Conservation (phyloP, 2,329 filamentous ascomycete species). For the Trichoderma harzianum region DNA sequence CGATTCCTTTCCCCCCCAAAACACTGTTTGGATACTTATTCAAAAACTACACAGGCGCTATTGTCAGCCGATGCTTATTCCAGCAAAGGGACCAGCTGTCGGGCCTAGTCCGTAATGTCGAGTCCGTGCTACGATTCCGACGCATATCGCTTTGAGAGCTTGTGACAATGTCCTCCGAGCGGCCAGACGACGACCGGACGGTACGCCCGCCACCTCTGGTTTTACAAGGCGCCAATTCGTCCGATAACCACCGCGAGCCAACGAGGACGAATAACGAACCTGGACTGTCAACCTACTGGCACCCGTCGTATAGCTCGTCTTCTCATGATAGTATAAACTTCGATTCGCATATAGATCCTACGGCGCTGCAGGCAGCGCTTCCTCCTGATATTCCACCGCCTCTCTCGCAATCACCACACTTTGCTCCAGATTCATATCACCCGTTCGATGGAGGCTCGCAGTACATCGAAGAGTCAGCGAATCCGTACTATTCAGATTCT, state of each 20-base stretch:
- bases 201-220: constrained; percentile 57
- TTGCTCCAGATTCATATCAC: constrained; percentile 29
- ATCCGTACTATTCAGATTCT: constrained; percentile 48
- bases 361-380: constrained; percentile 52
- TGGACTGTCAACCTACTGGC: constrained; percentile 52
- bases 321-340: constrained; percentile 37
- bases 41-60: not conserved
- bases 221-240: constrained; percentile 56
- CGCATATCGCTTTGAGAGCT: not conserved
- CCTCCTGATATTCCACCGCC: constrained; percentile 48
- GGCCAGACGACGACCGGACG: constrained; percentile 27
- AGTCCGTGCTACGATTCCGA: not conserved
- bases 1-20: not conserved
- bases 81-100: not conserved
- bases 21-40: not conserved
- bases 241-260: constrained; percentile 13
- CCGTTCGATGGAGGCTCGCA: constrained; percentile 31
- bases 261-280: constrained; percentile 35
- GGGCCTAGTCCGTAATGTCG: constrained; percentile 1
- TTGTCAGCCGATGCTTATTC: not conserved
- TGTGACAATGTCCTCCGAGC: constrained; percentile 31
- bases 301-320: constrained; percentile 41
- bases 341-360: constrained; percentile 51
- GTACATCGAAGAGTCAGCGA: constrained; percentile 34
- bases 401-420: constrained; percentile 24